These are phyloP conservation scores for Trebouxia gelatinosa DNA, from an alignment of 163 green algal genomes.

Conservation along the genomic window DNA sequence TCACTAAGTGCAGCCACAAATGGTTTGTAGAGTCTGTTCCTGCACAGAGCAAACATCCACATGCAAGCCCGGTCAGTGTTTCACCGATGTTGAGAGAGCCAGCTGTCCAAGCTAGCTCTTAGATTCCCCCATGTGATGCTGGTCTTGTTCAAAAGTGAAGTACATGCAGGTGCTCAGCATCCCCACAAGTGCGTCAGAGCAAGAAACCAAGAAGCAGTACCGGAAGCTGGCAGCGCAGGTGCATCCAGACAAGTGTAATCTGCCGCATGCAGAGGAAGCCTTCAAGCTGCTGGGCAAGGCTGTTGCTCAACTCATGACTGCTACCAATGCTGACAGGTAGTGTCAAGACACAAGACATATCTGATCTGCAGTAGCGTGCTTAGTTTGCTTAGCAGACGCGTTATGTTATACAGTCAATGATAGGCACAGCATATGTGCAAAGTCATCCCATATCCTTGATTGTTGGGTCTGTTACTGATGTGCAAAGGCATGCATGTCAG, in stretches of 20 bases:
- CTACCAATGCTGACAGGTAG: neutral
- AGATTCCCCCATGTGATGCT: neutral
- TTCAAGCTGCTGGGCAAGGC: constrained; percentile 43
- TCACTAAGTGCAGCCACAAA: neutral
- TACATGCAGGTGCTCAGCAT: neutral
- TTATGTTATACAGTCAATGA: neutral
- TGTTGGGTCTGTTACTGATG: neutral
- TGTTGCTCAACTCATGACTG: neutral
- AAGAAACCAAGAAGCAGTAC: constrained; percentile 36
- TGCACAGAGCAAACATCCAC: neutral
- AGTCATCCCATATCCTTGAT: no score
- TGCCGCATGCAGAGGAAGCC: constrained; percentile 28
- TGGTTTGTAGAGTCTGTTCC: neutral
- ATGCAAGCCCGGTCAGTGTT: neutral
- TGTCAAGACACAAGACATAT: no score
- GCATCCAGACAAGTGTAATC: constrained; percentile 59
- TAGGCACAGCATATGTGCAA: no score
- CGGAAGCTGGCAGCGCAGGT: constrained; percentile 44
- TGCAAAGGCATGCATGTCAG: neutral
- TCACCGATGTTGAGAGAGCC: no score
- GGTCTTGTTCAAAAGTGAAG: neutral
- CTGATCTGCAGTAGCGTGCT: no score
- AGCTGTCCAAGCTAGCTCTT: neutral
- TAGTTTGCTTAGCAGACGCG: neutral
- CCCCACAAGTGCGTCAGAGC: neutral